A percentile compares a stretch with the other conserved stretches of the same genome.
Evolutionary conservation across 352 stramenopile genomes (phyloP).

Genomic region (Pythium sukuiense): DNA sequence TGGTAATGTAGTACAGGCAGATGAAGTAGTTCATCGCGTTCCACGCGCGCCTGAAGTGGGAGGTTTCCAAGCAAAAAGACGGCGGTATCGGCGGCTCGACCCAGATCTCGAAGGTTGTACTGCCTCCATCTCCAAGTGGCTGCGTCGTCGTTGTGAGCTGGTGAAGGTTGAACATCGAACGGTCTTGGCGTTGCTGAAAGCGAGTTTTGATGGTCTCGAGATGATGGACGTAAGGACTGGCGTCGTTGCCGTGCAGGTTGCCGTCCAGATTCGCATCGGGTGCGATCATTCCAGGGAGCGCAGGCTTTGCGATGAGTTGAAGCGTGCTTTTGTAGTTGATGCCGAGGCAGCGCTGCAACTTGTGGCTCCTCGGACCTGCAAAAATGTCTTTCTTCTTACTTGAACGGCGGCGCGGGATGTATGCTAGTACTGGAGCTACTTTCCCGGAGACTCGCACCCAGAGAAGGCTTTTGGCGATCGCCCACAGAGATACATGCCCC

Average conservation of each 20-base stretch:
- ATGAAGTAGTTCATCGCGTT: constrained; percentile 35
- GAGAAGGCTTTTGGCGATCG: neutral
- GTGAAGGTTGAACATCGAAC: constrained; percentile 20
- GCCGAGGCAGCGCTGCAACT: constrained; percentile 16
- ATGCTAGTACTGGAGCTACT: constrained; percentile 9
- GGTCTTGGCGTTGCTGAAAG: constrained; percentile 21
- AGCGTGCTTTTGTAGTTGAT: constrained; percentile 4
- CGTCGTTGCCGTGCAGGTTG: neutral
- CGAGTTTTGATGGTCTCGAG: constrained; percentile 30
- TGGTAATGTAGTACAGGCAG: constrained; percentile 37
- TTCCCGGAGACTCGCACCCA: constrained; percentile 13
- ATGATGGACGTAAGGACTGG: constrained; percentile 23
- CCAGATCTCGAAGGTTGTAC: constrained; percentile 31
- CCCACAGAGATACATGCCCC: constrained; percentile 1
- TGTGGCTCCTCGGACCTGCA: neutral
- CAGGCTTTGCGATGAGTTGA: neutral
- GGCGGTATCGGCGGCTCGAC: constrained; percentile 29
- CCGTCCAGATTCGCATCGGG: neutral
- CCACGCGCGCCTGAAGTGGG: constrained; percentile 31
- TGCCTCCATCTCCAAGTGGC: neutral
- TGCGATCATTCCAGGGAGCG: neutral
- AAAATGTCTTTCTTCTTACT: constrained; percentile 4
- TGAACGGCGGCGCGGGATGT: neutral
- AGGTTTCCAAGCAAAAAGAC: constrained; percentile 33
- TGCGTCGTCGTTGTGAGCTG: constrained; percentile 6